Evolutionary conservation across 176 grass and related monocot genomes (phyloP).

Genomic region (Oryza glumipatula): DNA sequence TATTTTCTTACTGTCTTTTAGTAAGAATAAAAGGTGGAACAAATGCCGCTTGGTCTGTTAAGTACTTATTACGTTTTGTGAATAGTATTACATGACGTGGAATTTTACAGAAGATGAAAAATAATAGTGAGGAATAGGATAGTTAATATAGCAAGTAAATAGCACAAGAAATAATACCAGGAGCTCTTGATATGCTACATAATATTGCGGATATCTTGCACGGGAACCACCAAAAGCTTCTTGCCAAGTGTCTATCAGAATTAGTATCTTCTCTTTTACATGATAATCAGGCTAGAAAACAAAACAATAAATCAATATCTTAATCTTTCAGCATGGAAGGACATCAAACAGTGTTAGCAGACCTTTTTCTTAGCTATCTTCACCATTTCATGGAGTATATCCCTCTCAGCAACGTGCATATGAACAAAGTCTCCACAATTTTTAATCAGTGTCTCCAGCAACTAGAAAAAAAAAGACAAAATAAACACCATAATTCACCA

Average conservation of each 20-base stretch:
- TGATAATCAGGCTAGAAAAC: conserved; percentile 59
- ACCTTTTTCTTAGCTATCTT: conserved; percentile 99
- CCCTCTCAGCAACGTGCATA: conserved; percentile 86
- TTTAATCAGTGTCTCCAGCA: conserved; percentile 91
- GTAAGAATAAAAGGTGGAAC: conserved; percentile 10
- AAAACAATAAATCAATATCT: conserved; percentile 29
- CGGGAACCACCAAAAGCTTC: conserved; percentile 95
- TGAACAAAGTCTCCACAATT: conserved; percentile 96
- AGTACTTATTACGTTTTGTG: conserved; percentile 3
- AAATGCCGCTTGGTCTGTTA: not conserved
- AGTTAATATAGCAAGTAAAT: not conserved
- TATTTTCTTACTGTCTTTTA: conserved; percentile 15
- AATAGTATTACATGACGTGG: not conserved
- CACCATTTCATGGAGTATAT: conserved; percentile 92
- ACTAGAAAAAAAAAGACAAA: conserved; percentile 46
- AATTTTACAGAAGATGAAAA: conserved; percentile 28
- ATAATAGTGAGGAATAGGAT: not conserved
- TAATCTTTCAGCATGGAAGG: not conserved
- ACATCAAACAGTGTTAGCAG: not conserved
- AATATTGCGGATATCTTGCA: conserved; percentile 90
- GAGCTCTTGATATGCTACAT: conserved; percentile 79
- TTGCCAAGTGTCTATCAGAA: conserved; percentile 93
- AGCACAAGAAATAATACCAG: conserved; percentile 56
- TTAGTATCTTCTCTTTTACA: conserved; percentile 68
- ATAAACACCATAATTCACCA: conserved; percentile 40